Conservation (phyloP, 768 basidiomycete genomes). For the Lactifluus rugatus region DNA sequence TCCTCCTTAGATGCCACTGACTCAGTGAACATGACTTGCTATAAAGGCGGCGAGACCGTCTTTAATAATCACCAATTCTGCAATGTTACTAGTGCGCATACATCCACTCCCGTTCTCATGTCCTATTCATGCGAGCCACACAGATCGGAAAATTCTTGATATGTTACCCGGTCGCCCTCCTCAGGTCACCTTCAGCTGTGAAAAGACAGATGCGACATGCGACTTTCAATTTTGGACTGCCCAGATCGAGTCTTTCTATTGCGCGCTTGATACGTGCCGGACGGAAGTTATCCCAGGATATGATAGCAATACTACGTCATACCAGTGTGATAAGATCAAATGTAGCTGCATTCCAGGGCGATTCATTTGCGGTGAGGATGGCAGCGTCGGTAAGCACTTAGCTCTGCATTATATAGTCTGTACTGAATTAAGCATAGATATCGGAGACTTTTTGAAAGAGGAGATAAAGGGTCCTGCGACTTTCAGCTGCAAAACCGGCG, state of each 20-base stretch:
- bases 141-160: conserved; percentile 92
- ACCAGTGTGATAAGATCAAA: conserved; percentile 73
- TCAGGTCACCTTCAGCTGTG: conserved; percentile 94
- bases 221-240: conserved; percentile 99
- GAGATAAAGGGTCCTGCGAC: conserved; percentile 85
- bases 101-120: not conserved
- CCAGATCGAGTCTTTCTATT: conserved; percentile 92
- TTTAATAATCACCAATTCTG: conserved; percentile 97
- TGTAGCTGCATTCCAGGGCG: conserved; percentile 90
- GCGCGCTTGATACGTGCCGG: conserved; percentile 65
- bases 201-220: conserved; percentile 51
- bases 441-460: conserved; percentile 84
- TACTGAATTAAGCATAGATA: conserved; percentile 44
- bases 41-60: conserved; percentile 88
- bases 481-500: conserved; percentile 66
- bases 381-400: conserved; percentile 69
- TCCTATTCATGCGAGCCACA: not conserved
- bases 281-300: conserved; percentile 41
- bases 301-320: conserved; percentile 62
- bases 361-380: conserved; percentile 93
- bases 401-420: not conserved
- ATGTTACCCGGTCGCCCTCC: conserved; percentile 86
- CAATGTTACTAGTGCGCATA: conserved; percentile 83
- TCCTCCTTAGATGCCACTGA: conserved; percentile 32
- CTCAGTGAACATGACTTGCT: conserved; percentile 77